Base-by-base conservation (phyloP, 2,329 filamentous ascomycete species). In the Elsinoe batatas region DNA sequence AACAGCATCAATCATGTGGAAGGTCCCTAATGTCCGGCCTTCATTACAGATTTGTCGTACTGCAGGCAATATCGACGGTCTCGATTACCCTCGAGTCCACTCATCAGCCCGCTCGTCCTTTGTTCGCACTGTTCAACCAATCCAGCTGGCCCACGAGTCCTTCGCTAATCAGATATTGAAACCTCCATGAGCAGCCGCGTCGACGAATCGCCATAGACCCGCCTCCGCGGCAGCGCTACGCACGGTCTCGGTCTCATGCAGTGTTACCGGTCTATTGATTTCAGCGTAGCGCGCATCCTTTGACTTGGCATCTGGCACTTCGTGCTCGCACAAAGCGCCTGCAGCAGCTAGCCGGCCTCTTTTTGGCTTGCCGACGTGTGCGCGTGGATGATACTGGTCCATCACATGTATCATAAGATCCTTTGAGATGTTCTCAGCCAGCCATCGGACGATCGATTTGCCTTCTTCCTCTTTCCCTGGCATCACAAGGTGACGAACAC, bases 401-500 rank as follows among this genome's bases (percentile, higher is more conserved):
- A 93, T 93, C 61, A 94, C 84, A 66, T 94, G 85, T 58, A 93
- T 79, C 69, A 91, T 91, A 42, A 86, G 76, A 67, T 93, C 87
- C 56, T 74, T 77, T 3, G 85, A 88, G 1, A 94, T 77, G 53
- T 89, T 80, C 26, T 79, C 74, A 0, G 87, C 88, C 13, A 94
- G 73, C 76, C 87, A 94, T 59, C 73, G 76, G 75, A 94, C 85
- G 58, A 94, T 93, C 59, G 82, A 74, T 51, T 76, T 76, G 0
- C 85, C 85, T 69, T 93, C 88, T 15, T 80, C 79, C 64, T 87
- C 85, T 63, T 83, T 82, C 0, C 87, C 87, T 0, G 88, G 88
- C 88, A 94, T 94, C 22, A 91, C 87, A 1, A 94, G 77, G 69
- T 94, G 88, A 20, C 88, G 76, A 1, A 94, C 76, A 5, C 94